Percentiles rank a stretch among this genome's conserved stretches.
phyloP scores from a whole-genome alignment of 2,329 filamentous ascomycete genomes.

The Xenoacremonium recifei region DNA sequence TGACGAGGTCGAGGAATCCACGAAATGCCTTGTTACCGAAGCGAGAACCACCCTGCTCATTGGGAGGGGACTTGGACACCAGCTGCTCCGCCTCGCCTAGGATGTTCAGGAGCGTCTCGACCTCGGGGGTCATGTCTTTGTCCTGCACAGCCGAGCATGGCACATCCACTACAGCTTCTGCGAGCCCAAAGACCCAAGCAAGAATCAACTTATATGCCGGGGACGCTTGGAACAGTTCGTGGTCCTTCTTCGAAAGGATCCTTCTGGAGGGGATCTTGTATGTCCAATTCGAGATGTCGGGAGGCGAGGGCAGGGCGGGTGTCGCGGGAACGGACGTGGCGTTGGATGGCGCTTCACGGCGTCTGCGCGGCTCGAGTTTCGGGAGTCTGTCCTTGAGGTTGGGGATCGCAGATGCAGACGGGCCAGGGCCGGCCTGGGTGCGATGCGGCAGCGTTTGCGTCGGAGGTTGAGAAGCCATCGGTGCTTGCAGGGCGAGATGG shows the following conservation, averaged over 20 bases:
- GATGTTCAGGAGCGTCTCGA: constrained; percentile 66
- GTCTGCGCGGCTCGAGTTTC: constrained; percentile 64
- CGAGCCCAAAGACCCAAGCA: constrained; percentile 82
- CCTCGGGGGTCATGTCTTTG: constrained; percentile 56
- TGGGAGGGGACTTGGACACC: constrained; percentile 68
- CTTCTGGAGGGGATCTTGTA: constrained; percentile 71
- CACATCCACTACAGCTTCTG: constrained; percentile 74
- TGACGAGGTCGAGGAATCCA: constrained; percentile 70
- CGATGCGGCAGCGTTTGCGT: constrained; percentile 11
- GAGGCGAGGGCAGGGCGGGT: constrained; percentile 68
- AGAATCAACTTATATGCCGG: constrained; percentile 73
- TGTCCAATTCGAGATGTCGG: constrained; percentile 55
- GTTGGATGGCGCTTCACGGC: constrained; percentile 51
- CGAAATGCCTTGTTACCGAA: constrained; percentile 96
- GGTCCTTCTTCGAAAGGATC: constrained; percentile 79
- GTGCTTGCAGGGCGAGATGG: not conserved
- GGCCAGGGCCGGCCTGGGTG: constrained; percentile 2
- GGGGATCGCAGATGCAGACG: constrained; percentile 23
- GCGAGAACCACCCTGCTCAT: constrained; percentile 83
- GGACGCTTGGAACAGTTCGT: constrained; percentile 77
- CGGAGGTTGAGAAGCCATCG: constrained; percentile 25
- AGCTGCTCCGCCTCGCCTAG: constrained; percentile 68
- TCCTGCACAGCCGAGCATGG: constrained; percentile 61
- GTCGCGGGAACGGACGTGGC: constrained; percentile 69
- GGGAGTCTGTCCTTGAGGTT: constrained; percentile 56